Conservation (phyloP, 345 rosid species). For the Erysimum cheiranthoides region DNA sequence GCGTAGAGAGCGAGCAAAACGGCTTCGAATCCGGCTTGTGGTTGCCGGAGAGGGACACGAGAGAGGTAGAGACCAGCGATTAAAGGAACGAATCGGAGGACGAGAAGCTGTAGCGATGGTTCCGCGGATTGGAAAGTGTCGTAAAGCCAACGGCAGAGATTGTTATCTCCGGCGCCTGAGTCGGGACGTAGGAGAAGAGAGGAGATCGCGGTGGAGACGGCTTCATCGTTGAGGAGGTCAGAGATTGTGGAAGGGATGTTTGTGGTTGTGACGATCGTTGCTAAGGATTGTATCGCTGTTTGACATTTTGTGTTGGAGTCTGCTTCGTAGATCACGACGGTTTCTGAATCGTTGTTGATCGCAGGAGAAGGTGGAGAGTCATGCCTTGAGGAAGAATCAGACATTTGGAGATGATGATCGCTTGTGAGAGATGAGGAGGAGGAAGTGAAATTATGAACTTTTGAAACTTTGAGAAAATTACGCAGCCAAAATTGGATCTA, state of each 20-base stretch:
- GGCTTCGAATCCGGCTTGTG: conserved; percentile 87
- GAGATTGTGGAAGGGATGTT: conserved; percentile 51
- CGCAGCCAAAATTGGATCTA: conserved; percentile 36
- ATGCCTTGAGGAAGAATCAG: conserved; percentile 38
- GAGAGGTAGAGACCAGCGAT: conserved; percentile 81
- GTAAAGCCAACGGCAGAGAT: conserved; percentile 92
- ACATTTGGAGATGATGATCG: conserved; percentile 30
- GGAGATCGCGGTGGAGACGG: conserved; percentile 65
- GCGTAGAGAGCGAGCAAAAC: conserved; percentile 79
- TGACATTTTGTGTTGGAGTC: conserved; percentile 44
- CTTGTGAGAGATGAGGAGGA: conserved; percentile 23
- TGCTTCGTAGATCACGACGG: conserved; percentile 15
- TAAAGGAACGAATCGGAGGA: conserved; percentile 72
- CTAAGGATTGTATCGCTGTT: conserved; percentile 54
- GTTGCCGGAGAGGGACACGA: conserved; percentile 63
- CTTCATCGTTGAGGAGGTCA: conserved; percentile 64
- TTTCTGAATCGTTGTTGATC: conserved; percentile 12
- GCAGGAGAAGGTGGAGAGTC: conserved; percentile 32
- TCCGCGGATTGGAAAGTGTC: conserved; percentile 77
- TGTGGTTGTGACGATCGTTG: conserved; percentile 54
- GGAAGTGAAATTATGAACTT: background rate
- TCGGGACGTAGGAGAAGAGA: conserved; percentile 67
- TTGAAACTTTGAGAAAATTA: conserved; percentile 1
- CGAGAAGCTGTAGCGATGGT: conserved; percentile 69
- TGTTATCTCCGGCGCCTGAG: conserved; percentile 81